These are phyloP conservation scores for Aspergillus intermedius DNA, from an alignment of 2,329 filamentous ascomycete genomes.

Conservation along the genomic window DNA sequence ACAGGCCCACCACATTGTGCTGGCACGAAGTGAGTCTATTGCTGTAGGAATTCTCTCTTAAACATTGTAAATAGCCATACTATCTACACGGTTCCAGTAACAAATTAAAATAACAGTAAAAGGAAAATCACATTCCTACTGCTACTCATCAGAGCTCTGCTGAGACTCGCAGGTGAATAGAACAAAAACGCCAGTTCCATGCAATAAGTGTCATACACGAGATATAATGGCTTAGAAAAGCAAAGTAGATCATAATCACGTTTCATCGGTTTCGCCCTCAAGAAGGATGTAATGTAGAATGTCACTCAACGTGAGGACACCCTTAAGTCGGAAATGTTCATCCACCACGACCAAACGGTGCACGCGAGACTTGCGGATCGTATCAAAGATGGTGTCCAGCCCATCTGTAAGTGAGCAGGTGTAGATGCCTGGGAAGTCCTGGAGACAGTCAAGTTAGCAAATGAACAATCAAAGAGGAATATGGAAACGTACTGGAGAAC, in stretches of 20 bases:
- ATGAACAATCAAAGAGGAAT: neutral
- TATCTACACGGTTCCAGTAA: too few relatives aligned
- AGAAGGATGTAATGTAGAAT: constrained; percentile 92
- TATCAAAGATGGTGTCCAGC: constrained; percentile 93
- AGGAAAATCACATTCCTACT: neutral
- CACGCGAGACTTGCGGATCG: constrained; percentile 87
- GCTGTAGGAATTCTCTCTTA: too few relatives aligned
- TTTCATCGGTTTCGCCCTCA: constrained; percentile 61
- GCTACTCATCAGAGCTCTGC: neutral
- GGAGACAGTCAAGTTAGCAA: constrained; percentile 4
- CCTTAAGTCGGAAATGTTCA: constrained; percentile 76
- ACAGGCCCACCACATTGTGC: too few relatives aligned
- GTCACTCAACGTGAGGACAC: constrained; percentile 88
- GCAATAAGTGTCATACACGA: constrained; percentile 21
- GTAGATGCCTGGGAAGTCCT: constrained; percentile 93
- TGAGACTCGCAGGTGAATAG: neutral
- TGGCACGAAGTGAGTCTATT: too few relatives aligned
- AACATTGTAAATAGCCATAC: too few relatives aligned
- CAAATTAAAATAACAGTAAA: neutral
- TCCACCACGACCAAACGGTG: constrained; percentile 91
- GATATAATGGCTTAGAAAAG: neutral
- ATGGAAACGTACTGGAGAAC: constrained; percentile 57
- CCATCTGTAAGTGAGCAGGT: constrained; percentile 89
- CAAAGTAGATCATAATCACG: constrained; percentile 12
- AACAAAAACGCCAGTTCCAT: constrained; percentile 28